Evolutionary conservation across 2,329 filamentous ascomycete species (phyloP), one percentile per base, ranked within the genome.

Genomic region (Ophiostoma sp.): DNA sequence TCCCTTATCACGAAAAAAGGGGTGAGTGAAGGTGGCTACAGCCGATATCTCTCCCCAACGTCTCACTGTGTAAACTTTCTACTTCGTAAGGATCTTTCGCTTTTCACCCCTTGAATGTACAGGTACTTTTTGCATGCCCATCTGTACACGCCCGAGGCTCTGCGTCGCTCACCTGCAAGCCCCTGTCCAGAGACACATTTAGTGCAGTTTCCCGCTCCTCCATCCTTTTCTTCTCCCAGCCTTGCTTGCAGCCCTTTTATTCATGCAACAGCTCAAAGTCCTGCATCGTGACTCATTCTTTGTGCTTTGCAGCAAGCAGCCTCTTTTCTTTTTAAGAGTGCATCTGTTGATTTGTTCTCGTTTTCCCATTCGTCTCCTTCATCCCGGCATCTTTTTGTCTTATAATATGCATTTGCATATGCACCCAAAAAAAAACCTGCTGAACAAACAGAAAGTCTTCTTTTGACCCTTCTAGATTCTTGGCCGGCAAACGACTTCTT

Each of bases 1-100:
- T 31, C 64, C 64, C 39, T 68, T 68, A 28, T 66, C 36, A 42
- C 36, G 12, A 28, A 66, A 45, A 66, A 66, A 66, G 61, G 61
- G 61, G 61, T 66, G 61, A 39, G 57, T 17, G 25, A 7, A 11
- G 36, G 22, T 19, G 22, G 22, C 28, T 36, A 15, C 50, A 25
- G n/a, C 28, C 61, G 25, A 66, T 17, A 66, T 64, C 61, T 28
- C 33, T 19, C 12, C 39, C 42, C 42, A 15, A 55, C 22, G 25
- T 28, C 28, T 25, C 7, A 15, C 15, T 52, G 50, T 52, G 17
- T 50, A 19, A 17, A 7, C 19, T 45, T 3, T 45, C 11, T 45
- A 15, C 48, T 50, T 50, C 22, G 11, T 12, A 42, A 42, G 15
- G 39, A 42, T 52, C 50, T 52, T 22, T 22, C n/a, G 2, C 7